phyloP scores from a whole-genome alignment of 2,329 filamentous ascomycete genomes.

The Truncatella angustata region DNA sequence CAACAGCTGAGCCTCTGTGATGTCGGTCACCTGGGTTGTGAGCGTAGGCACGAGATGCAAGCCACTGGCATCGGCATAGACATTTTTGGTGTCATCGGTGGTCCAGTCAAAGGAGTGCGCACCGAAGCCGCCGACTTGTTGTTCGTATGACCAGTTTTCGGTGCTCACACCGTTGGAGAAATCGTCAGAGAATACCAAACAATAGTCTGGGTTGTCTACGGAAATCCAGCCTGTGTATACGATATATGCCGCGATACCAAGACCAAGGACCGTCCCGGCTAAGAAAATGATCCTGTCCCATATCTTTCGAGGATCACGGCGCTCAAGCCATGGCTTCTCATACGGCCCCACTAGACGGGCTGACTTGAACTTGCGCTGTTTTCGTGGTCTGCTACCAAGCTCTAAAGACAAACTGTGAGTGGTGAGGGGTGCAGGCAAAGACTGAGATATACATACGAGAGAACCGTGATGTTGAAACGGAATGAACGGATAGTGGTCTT shows the following conservation, averaged over 20 bases:
- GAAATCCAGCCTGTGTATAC: constrained; percentile 8
- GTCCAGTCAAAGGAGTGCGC: constrained; percentile 56
- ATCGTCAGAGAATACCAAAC: constrained; percentile 48
- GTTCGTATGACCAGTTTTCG: constrained; percentile 47
- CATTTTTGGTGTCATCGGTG: constrained; percentile 44
- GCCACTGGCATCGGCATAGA: constrained; percentile 45
- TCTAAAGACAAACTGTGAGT: background rate
- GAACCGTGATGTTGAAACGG: background rate
- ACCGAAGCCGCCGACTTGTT: constrained; percentile 44
- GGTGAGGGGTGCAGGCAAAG: background rate
- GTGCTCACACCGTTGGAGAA: constrained; percentile 41
- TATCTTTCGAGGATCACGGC: constrained; percentile 29
- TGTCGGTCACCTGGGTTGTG: constrained; percentile 38
- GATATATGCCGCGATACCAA: constrained; percentile 31
- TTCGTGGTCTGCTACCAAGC: background rate
- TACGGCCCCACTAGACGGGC: constrained; percentile 32
- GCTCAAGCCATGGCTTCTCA: constrained; percentile 37
- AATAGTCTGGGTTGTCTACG: constrained; percentile 35
- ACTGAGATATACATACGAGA: background rate
- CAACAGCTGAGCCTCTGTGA: constrained; percentile 36
- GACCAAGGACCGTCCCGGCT: constrained; percentile 29
- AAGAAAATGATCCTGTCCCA: constrained; percentile 35
- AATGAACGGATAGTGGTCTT: background rate
- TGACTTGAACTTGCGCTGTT: constrained; percentile 28
- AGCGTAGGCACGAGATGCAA: constrained; percentile 55